Base-by-base conservation (phyloP, 805 yeast species). In the Nakazawaea holstii region DNA sequence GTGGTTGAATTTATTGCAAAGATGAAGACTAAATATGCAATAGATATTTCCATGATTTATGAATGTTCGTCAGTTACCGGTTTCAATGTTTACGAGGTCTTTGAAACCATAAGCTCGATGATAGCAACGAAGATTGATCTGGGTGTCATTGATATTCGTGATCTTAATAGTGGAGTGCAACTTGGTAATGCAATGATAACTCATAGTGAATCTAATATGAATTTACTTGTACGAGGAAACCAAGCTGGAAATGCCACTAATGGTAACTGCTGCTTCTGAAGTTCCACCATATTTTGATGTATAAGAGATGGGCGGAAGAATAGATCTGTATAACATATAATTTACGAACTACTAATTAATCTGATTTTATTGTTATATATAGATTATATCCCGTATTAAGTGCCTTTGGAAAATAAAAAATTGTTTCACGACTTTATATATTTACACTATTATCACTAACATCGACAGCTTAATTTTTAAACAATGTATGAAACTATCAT, bases 121-220 rank as follows among this genome's bases (percentile, higher is more conserved):
- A 69, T 76, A 2, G 53, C 74, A 28, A 64, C 77, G 1, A 73
- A 73, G 55, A 63, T 76, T 13, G 79, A 76, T 52, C 57, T 69
- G 28, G 81, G 80, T 10, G 15, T 46, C 7, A 36, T 46, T 7
- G 49, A 46, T 46, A 17, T 41, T 2, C 14, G 37, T 41, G 41
- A 46, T n/a, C n/a, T 30, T 11, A 40, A 36, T 20, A n/a, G 39
- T 24, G 49, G 49, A 13, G 49, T 46, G n/a, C 49, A 46, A 36
- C 36, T 46, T 26, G 49, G 49, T 9, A 41, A 35, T 29, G 35
- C 14, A 24, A 28, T 20, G 48, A 33, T 45, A 28, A 33, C 39
- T 8, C 43, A 45, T 33, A 45, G 48, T 35, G 43, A 45, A 2
- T 33, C 40, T 15, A 39, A 39, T 27, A 45, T 45, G 43, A 39